phyloP scores from a whole-genome alignment of 176 grass and related monocot genomes.

The Pharus latifolius region DNA sequence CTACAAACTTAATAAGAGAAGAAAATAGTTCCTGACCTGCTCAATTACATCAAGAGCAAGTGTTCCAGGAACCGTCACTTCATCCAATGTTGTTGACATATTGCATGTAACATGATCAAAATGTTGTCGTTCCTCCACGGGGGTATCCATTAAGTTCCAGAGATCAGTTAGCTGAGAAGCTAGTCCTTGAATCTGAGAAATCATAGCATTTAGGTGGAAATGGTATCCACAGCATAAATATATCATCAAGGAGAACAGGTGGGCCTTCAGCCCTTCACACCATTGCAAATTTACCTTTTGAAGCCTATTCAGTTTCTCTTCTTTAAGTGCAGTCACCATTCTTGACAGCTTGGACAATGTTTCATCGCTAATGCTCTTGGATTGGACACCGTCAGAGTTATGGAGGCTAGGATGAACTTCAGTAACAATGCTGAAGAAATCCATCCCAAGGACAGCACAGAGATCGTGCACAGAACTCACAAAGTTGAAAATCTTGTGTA shows the following conservation, averaged over 20 bases:
- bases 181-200: slow-evolving; percentile 79
- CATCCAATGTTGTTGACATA: slow-evolving; percentile 55
- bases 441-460: slow-evolving; percentile 75
- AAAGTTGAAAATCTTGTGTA: slow-evolving; percentile 67
- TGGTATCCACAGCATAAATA: slow-evolving; percentile 6
- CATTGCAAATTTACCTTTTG: slow-evolving; percentile 49
- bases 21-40: slow-evolving; percentile 45
- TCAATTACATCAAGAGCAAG: slow-evolving; percentile 74
- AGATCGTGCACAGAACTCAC: slow-evolving; percentile 81
- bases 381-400: slow-evolving; percentile 52
- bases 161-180: slow-evolving; percentile 69
- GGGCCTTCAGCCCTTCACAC: no score
- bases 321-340: slow-evolving; percentile 58
- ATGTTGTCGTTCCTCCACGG: slow-evolving; percentile 39
- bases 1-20: neutral
- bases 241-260: no score
- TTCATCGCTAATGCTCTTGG: slow-evolving; percentile 84
- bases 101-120: slow-evolving; percentile 68
- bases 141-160: slow-evolving; percentile 88
- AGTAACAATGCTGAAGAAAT: slow-evolving; percentile 73
- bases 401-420: slow-evolving; percentile 84
- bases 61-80: slow-evolving; percentile 61
- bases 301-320: slow-evolving; percentile 70
- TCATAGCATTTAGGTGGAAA: slow-evolving; percentile 5
- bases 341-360: slow-evolving; percentile 69